Evolutionary conservation across 768 basidiomycete genomes (phyloP).

Genomic region (Gymnopilus dilepis): DNA sequence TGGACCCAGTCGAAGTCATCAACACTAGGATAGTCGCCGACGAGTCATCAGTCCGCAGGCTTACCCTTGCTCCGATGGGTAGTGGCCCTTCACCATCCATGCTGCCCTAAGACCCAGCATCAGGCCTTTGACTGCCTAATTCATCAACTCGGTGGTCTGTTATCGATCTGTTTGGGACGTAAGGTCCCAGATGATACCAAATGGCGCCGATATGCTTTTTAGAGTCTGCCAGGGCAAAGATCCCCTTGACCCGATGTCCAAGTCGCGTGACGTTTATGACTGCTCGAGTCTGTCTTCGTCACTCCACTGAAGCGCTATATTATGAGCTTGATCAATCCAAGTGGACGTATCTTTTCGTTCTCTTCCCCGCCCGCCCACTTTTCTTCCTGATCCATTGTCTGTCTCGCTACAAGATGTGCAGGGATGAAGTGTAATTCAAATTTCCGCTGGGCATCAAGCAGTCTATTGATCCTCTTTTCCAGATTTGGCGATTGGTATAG

Average conservation of each 20-base stretch:
- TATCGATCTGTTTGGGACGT: conserved; percentile 25
- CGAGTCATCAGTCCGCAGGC: neutral
- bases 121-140: conserved; percentile 11
- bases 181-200: conserved; percentile 24
- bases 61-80: conserved; percentile 24
- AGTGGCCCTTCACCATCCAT: conserved; percentile 30
- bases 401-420: conserved; percentile 48
- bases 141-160: conserved; percentile 17
- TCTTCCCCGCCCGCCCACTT: conserved; percentile 10
- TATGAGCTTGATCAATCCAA: conserved; percentile 26
- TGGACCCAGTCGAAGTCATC: conserved; percentile 21
- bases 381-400: conserved; percentile 10
- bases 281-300: conserved; percentile 27
- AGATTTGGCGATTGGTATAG: conserved; percentile 51
- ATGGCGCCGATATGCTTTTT: conserved; percentile 21
- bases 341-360: conserved; percentile 24
- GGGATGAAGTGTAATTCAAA: conserved; percentile 56
- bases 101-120: conserved; percentile 9
- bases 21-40: neutral
- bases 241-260: conserved; percentile 17
- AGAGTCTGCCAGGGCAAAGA: conserved; percentile 32
- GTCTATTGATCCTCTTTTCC: conserved; percentile 16
- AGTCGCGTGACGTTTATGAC: conserved; percentile 40
- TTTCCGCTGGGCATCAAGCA: neutral
- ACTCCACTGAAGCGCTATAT: conserved; percentile 33